Evolutionary conservation across 2,329 filamentous ascomycete genomes (phyloP).

Genomic region (Kalmusia sp.): DNA sequence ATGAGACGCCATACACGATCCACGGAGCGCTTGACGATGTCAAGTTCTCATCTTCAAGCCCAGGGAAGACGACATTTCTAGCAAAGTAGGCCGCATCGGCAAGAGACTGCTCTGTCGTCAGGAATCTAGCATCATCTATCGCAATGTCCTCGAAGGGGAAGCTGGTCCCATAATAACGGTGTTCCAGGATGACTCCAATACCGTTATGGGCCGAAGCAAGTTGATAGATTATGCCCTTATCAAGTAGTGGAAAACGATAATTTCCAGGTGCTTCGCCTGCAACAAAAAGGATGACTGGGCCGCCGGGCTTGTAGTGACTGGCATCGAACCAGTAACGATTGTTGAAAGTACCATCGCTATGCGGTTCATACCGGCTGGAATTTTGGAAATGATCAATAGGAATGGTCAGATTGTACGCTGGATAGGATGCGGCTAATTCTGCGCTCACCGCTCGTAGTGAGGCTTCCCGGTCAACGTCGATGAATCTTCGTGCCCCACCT

Average conservation of each 20-base stretch:
- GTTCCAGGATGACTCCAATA: slow-evolving; percentile 81
- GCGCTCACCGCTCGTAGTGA: background rate
- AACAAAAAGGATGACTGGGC: slow-evolving; percentile 79
- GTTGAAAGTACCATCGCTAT: slow-evolving; percentile 70
- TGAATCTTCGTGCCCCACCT: background rate
- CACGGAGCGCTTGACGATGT: slow-evolving; percentile 71
- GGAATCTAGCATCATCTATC: slow-evolving; percentile 63
- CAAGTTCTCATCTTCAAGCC: slow-evolving; percentile 66
- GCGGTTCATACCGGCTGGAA: slow-evolving; percentile 77
- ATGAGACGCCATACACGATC: slow-evolving; percentile 83
- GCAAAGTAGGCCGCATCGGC: slow-evolving; percentile 86
- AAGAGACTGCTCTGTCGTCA: slow-evolving; percentile 82
- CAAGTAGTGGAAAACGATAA: slow-evolving; percentile 70
- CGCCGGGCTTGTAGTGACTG: slow-evolving; percentile 75
- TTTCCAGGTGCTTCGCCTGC: slow-evolving; percentile 72
- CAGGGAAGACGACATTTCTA: slow-evolving; percentile 71
- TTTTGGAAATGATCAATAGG: slow-evolving; percentile 83
- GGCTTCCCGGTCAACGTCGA: background rate
- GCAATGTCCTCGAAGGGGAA: slow-evolving; percentile 72
- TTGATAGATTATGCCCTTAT: slow-evolving; percentile 78
- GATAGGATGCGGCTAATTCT: background rate
- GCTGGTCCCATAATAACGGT: slow-evolving; percentile 84
- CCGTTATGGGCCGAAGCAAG: slow-evolving; percentile 71
- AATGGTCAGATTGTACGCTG: slow-evolving; percentile 46
- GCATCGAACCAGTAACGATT: slow-evolving; percentile 86